phyloP scores from a whole-genome alignment of 306 rosid species.

The peach (Prunus persica) region Prunus_persica_NCBIv2 NC_034009.1:38515001-38515500 shows the following conservation, averaged over 20 bases:
- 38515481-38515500: constrained; percentile 35
- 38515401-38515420: neutral
- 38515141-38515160: neutral
- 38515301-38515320: neutral
- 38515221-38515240: neutral
- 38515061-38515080: neutral
- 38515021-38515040: neutral
- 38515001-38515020: neutral
- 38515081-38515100: neutral
- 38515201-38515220: neutral
- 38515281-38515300: neutral
- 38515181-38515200: neutral
- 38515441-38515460: neutral
- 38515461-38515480: neutral
- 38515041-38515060: neutral
- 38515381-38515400: constrained; percentile 20
- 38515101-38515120: neutral
- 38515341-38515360: neutral
- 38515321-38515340: neutral
- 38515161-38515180: neutral
- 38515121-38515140: neutral
- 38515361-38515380: neutral
- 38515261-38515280: neutral
- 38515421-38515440: neutral
- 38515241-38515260: neutral